Conservation (phyloP, 257 asterid genomes). For the Leptodermis oblonga region DNA sequence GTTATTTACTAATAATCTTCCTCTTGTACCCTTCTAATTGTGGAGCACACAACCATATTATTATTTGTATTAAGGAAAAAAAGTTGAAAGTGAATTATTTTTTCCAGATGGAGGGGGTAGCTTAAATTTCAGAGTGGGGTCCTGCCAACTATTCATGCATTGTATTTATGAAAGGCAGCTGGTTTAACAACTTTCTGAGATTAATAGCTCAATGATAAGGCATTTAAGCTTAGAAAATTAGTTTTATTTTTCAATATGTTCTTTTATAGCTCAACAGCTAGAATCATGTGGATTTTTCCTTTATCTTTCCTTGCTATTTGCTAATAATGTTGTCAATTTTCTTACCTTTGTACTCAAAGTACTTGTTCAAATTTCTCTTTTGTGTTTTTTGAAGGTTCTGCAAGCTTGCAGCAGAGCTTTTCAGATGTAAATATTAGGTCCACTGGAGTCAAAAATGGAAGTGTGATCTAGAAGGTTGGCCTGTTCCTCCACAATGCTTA, state of each 20-base stretch:
- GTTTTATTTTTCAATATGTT: not conserved
- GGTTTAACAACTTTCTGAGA: not conserved
- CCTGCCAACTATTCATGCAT: too few relatives aligned
- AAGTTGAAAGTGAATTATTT: not conserved
- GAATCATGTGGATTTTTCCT: not conserved
- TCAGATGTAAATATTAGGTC: not conserved
- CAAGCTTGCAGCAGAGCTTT: not conserved
- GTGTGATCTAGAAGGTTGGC: not conserved
- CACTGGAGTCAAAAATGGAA: not conserved
- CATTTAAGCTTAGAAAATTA: not conserved
- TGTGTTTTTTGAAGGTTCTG: not conserved
- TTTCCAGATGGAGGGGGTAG: not conserved
- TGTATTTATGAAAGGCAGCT: too few relatives aligned
- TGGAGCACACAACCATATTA: not conserved
- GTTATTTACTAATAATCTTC: not conserved
- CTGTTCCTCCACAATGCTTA: not conserved
- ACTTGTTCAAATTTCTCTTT: not conserved
- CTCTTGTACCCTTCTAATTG: conserved; percentile 2
- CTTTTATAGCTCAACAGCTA: not conserved
- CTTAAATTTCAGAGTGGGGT: too few relatives aligned
- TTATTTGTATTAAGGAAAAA: not conserved
- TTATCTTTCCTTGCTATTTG: not conserved
- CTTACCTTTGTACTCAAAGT: not conserved
- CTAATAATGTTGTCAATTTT: not conserved
- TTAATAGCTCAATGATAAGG: not conserved